Evolutionary conservation across 2,329 filamentous ascomycete species (phyloP).

Genomic region (Coniochaeta sp.): DNA sequence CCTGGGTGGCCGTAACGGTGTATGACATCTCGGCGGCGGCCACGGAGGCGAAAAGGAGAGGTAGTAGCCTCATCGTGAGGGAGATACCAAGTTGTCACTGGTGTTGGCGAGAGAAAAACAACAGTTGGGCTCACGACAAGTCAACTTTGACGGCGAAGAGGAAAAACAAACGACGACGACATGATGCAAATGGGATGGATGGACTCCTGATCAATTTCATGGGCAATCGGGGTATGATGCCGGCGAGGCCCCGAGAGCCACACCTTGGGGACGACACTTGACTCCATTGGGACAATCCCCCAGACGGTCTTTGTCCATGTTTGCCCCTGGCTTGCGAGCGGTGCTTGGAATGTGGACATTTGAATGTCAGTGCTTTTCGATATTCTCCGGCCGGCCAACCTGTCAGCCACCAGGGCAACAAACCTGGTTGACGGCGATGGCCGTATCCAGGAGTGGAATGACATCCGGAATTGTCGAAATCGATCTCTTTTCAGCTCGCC

Average conservation of each 20-base stretch:
- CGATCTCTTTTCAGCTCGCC: not conserved
- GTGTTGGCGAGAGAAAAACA: not conserved
- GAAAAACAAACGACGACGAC: not conserved
- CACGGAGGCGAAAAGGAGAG: slow-evolving; percentile 3
- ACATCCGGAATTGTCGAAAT: not conserved
- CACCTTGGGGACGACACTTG: not conserved
- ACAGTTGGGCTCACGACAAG: slow-evolving; percentile 5
- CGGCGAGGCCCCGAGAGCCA: slow-evolving; percentile 1
- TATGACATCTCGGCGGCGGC: slow-evolving; percentile 13
- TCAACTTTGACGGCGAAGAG: not conserved
- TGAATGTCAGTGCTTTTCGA: no score
- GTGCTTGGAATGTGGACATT: slow-evolving; percentile 3
- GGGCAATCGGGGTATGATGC: not conserved
- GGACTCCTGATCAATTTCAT: not conserved
- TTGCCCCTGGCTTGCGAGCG: not conserved
- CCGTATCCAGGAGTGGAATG: not conserved
- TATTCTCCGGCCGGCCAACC: no score
- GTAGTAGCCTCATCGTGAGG: slow-evolving; percentile 1
- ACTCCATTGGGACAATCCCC: not conserved
- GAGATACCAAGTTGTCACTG: not conserved
- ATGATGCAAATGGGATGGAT: not conserved
- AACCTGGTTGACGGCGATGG: not conserved
- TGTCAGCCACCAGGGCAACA: not conserved
- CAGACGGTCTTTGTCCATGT: not conserved
- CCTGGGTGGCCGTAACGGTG: slow-evolving; percentile 10